These are phyloP conservation scores for Skeletonema marinoi DNA, from an alignment of 108 stramenopile species.

Conservation along the genomic window DNA sequence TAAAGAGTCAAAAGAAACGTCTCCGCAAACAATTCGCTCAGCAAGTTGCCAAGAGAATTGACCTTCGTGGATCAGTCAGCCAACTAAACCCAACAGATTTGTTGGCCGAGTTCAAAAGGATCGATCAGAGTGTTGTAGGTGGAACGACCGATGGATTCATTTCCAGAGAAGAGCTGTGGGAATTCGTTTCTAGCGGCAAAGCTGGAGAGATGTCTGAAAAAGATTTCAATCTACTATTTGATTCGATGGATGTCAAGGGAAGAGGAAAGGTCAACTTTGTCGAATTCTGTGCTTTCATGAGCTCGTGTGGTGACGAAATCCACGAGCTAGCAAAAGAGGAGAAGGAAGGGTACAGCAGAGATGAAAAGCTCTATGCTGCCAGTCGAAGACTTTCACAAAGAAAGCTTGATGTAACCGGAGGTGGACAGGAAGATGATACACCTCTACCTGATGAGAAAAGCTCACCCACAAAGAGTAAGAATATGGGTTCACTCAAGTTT, in stretches of 20 bases:
- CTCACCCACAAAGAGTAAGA: background rate
- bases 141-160: conserved; percentile 19
- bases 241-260: background rate
- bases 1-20: conserved; percentile 10
- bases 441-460: no score
- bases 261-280: conserved; percentile 11
- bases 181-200: conserved; percentile 3
- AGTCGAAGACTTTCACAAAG: background rate
- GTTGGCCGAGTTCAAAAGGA: conserved; percentile 1
- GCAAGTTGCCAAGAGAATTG: background rate
- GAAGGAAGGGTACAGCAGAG: background rate
- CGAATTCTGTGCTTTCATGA: conserved; percentile 6
- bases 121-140: background rate
- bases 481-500: background rate
- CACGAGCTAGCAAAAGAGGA: background rate
- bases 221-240: conserved; percentile 18
- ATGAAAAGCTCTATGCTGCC: background rate
- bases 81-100: background rate
- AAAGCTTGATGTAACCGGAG: background rate
- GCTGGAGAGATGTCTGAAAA: conserved; percentile 11
- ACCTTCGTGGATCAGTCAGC: background rate
- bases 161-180: conserved; percentile 9
- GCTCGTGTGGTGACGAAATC: background rate
- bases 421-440: no score
- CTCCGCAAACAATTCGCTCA: conserved; percentile 1